phyloP scores from a whole-genome alignment of 192 early-diverging fungal genomes.

The Backusella westeae region DNA sequence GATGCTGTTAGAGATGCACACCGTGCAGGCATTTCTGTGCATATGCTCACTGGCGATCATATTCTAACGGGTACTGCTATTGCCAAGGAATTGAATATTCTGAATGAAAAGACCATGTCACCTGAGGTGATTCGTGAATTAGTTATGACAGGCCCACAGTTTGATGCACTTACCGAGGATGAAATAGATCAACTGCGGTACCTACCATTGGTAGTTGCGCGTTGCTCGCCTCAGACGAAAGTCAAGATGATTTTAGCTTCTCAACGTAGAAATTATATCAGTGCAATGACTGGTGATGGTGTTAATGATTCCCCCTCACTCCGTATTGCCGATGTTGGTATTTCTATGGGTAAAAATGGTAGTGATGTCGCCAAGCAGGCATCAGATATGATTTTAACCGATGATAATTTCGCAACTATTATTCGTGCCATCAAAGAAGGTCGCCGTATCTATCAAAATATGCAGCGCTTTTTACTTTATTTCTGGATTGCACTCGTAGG shows the following conservation, averaged over 20 bases:
- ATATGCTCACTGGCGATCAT: conserved; percentile 97
- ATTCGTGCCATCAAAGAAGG: conserved; percentile 75
- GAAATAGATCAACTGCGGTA: conserved; percentile 70
- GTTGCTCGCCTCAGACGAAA: conserved; percentile 92
- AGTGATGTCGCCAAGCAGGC: conserved; percentile 92
- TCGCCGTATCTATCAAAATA: conserved; percentile 81
- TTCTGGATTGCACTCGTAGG: conserved; percentile 43
- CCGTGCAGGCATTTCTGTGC: conserved; percentile 87
- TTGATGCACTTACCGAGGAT: conserved; percentile 85
- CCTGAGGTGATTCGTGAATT: conserved; percentile 37
- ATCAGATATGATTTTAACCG: conserved; percentile 83
- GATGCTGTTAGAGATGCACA: conserved; percentile 72
- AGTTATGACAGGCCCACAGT: conserved; percentile 83
- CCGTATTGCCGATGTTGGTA: conserved; percentile 34
- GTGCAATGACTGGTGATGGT: conserved; percentile 92
- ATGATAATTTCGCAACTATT: conserved; percentile 83
- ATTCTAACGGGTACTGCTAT: conserved; percentile 86
- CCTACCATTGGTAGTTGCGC: conserved; percentile 89
- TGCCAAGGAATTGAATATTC: conserved; percentile 81
- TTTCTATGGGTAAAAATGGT: conserved; percentile 81
- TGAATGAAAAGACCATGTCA: conserved; percentile 42
- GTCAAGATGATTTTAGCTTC: conserved; percentile 93
- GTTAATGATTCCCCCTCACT: conserved; percentile 53
- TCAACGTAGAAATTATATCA: conserved; percentile 66
- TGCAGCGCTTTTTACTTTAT: conserved; percentile 68